These are phyloP conservation scores for Sequoiadendron giganteum DNA, from an alignment of 75 land plant species.

Conservation along the genomic window DNA sequence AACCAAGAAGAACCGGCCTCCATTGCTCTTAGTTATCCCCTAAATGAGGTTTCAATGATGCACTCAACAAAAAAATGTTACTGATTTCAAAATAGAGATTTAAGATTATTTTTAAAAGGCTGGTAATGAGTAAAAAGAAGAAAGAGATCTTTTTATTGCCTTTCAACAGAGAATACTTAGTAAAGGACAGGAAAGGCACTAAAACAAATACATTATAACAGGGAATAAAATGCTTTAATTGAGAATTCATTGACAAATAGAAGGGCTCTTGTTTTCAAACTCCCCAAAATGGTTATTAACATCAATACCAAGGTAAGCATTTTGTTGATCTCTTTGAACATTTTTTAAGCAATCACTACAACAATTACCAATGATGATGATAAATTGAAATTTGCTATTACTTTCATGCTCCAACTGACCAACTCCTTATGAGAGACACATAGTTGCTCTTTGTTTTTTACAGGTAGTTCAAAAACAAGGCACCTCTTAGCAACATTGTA, in stretches of 20 bases:
- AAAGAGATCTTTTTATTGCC: neutral
- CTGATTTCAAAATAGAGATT: neutral
- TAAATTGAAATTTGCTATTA: neutral
- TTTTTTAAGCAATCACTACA: neutral
- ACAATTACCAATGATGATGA: neutral
- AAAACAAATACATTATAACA: neutral
- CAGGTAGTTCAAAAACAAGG: neutral
- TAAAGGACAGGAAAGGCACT: neutral
- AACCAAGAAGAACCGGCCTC: neutral
- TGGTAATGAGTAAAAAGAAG: neutral
- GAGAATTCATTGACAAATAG: neutral
- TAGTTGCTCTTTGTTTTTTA: neutral
- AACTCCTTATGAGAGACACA: neutral
- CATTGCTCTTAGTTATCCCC: neutral
- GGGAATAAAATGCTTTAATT: neutral
- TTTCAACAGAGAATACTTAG: neutral
- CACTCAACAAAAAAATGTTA: neutral
- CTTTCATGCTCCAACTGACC: neutral
- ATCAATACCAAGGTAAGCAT: neutral
- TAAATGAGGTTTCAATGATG: neutral
- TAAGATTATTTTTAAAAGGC: neutral
- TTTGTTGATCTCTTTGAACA: neutral
- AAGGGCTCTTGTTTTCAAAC: neutral
- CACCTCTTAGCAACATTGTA: neutral
- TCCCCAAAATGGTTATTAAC: neutral